Evolutionary conservation across 305 asterid species (phyloP).

Genomic region (Solanum hybrid): DNA sequence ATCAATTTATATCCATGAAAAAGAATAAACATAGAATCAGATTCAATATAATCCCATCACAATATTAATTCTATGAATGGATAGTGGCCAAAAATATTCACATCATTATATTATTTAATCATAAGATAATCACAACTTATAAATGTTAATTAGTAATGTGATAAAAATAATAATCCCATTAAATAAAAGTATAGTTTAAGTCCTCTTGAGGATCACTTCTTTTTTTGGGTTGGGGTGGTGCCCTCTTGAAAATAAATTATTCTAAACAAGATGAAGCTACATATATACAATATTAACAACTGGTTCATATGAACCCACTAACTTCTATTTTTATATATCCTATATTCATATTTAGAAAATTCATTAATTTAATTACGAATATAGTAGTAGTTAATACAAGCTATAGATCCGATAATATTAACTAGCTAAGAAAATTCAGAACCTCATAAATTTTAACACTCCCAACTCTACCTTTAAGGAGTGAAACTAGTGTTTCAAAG

Average conservation of each 20-base stretch:
- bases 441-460: neutral
- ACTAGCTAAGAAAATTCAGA: neutral
- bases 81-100: neutral
- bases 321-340: neutral
- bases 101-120: neutral
- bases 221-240: neutral
- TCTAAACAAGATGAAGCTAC: neutral
- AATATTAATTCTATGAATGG: neutral
- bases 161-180: neutral
- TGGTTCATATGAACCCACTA: neutral
- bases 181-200: neutral
- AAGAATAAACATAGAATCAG: conserved; percentile 1
- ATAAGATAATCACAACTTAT: neutral
- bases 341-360: neutral
- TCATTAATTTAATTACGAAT: neutral
- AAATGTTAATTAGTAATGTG: neutral
- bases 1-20: neutral
- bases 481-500: neutral
- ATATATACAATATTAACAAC: neutral
- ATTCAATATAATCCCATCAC: neutral
- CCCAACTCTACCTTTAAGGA: neutral
- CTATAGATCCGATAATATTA: neutral
- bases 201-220: neutral
- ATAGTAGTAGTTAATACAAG: neutral
- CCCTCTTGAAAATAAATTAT: neutral